A percentile compares a stretch with the other conserved stretches of the same genome.
Conservation (phyloP, 352 stramenopile genomes). For the Globisporangium solare region DNA sequence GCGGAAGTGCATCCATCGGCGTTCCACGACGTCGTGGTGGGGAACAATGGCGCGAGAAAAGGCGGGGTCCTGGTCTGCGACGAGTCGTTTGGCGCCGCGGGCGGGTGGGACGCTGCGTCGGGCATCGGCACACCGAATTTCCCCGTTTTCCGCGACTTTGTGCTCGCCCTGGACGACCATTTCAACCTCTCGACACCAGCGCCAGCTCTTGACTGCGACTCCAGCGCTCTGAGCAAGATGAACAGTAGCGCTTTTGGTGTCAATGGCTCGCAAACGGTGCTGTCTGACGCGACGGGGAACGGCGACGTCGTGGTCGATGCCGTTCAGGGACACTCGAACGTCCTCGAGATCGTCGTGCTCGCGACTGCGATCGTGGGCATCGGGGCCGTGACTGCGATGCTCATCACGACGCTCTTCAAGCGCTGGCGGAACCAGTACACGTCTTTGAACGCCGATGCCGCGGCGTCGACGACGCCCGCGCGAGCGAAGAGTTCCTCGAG, state of each 20-base stretch:
- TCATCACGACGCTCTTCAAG: conserved; percentile 37
- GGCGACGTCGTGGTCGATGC: conserved; percentile 19
- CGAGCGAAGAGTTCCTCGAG: conserved; percentile 3
- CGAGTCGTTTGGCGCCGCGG: conserved; percentile 76
- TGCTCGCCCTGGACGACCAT: conserved; percentile 42
- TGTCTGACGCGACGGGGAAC: neutral
- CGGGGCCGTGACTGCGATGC: conserved; percentile 13
- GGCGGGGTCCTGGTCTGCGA: conserved; percentile 40
- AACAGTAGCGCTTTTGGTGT: conserved; percentile 24
- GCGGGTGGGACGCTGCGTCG: conserved; percentile 86
- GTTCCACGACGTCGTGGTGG: conserved; percentile 85
- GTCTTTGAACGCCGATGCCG: conserved; percentile 25
- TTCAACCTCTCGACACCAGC: conserved; percentile 34
- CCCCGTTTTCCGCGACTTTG: conserved; percentile 48
- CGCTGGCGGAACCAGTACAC: conserved; percentile 57
- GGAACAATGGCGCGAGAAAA: conserved; percentile 72
- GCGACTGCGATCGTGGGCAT: conserved; percentile 25
- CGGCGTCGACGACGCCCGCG: neutral
- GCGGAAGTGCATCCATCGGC: conserved; percentile 39
- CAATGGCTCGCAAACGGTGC: neutral
- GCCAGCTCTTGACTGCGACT: conserved; percentile 7
- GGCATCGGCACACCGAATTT: conserved; percentile 87
- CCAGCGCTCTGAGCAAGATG: conserved; percentile 1
- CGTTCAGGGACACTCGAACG: no score
- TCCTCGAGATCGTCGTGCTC: conserved; percentile 18